Evolutionary conservation across 2,329 filamentous ascomycete genomes (phyloP).

Genomic region (Colletotrichum acutatum): DNA sequence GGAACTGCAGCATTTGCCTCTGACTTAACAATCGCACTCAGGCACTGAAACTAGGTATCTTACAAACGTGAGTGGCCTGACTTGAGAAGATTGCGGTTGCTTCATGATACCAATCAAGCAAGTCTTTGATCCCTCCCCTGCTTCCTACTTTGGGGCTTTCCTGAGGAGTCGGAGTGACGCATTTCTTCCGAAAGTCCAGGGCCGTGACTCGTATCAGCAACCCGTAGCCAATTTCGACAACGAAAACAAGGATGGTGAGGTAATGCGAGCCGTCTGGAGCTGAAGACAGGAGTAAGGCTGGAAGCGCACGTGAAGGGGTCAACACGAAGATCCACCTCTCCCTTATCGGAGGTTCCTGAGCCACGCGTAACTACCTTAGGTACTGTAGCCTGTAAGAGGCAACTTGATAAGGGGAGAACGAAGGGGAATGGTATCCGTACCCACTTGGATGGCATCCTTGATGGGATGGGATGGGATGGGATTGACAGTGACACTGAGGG

Average conservation of each 20-base stretch:
- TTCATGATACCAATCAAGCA: not conserved
- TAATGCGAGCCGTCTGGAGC: not conserved
- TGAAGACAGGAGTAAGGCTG: not conserved
- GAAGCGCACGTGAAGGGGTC: not conserved
- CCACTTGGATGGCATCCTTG: not conserved
- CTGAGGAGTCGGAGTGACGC: slow-evolving; percentile 8
- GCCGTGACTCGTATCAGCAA: slow-evolving; percentile 5
- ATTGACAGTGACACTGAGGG: not conserved
- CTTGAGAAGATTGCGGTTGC: not conserved
- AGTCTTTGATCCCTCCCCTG: not conserved
- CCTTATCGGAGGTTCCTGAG: not conserved
- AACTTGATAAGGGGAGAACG: not conserved
- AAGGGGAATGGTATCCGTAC: too few species aligned
- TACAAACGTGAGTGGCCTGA: not conserved
- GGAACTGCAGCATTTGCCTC: too few species aligned
- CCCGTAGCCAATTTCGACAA: not conserved
- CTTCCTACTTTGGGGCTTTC: not conserved
- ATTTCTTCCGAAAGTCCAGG: not conserved
- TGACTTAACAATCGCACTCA: too few species aligned
- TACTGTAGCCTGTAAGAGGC: not conserved
- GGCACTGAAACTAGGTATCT: too few species aligned
- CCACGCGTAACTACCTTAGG: too few species aligned
- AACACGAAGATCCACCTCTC: not conserved
- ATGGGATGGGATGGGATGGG: not conserved
- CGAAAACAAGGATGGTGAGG: slow-evolving; percentile 6